Base-by-base conservation (phyloP, 2,329 filamentous ascomycete genomes). In the Aspergillaceae sp. region DNA sequence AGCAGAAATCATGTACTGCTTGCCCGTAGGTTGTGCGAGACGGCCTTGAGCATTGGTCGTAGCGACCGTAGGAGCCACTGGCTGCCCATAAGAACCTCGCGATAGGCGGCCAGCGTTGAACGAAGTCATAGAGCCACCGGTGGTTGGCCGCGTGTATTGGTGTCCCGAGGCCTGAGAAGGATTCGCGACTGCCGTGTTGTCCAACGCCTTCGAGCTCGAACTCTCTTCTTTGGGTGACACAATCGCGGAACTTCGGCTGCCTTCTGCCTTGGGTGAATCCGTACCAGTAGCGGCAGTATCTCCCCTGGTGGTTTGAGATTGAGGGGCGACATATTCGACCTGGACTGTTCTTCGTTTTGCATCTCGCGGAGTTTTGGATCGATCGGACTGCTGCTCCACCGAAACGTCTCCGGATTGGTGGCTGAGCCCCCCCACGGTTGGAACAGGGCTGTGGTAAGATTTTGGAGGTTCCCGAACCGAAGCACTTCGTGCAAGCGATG, bases 251-350 rank as follows among this genome's bases (percentile, higher is more conserved):
- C 19, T 19, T 19, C 19, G 19, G 19, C 19, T 19, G 19, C 19
- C 19, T 19, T 19, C 19, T 19, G 19, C 19, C 19, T 19, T 19
- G 19, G 19, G 19, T 19, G 51, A 45, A 28, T 47, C 43, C 10
- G 43, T 40, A 3, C 44, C 48, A 29, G 42, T 33, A 8, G 52
- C 44, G 1, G 19, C 19, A 19, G 50, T 41, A 51, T 79, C 79
- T 29, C 86, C 88, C 53, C 91, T 80, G 51, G 84, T 78, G 0
- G 91, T 96, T 61, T 91, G 83, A 4, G 88, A 94, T 28, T 84
- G 83, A 27, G 92, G 92, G 19, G 90, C 86, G 47, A 97, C 92
- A 66, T 98, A 98, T 72, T 98, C 92, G 50, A 98, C 87, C 69
- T 98, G 92, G 0, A 98, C 88, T 0, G 92, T 98, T 57, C 90